Evolutionary conservation across 345 rosid genomes (phyloP).

Genomic region (Brassica rapa): DNA sequence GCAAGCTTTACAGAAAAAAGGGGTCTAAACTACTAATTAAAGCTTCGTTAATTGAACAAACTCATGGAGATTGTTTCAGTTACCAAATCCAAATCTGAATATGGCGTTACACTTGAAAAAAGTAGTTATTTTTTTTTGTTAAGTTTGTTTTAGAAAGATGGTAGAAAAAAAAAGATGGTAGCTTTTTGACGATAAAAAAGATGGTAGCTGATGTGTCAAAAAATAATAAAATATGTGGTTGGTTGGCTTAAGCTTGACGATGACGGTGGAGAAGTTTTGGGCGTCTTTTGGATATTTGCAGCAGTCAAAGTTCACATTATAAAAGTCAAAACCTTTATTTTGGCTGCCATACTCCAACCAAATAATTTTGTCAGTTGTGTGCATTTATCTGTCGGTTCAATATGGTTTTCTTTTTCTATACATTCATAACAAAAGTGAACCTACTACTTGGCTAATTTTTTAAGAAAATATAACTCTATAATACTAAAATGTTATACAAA

Average conservation of each 20-base stretch:
- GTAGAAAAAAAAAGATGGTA: not conserved
- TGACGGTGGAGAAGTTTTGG: slow-evolving; percentile 23
- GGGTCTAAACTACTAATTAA: not conserved
- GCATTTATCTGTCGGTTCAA: slow-evolving; percentile 28
- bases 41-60: not conserved
- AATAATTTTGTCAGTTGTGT: slow-evolving; percentile 27
- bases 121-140: not conserved
- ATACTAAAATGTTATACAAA: not conserved
- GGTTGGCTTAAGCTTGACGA: slow-evolving; percentile 41
- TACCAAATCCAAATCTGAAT: not conserved
- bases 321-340: slow-evolving; percentile 22
- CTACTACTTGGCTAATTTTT: not conserved
- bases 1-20: not conserved
- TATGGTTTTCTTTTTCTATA: not conserved
- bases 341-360: slow-evolving; percentile 33
- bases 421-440: not conserved
- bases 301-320: slow-evolving; percentile 37
- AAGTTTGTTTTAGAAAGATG: not conserved
- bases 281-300: slow-evolving; percentile 10
- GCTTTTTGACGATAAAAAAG: not conserved
- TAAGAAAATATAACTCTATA: not conserved
- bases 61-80: not conserved
- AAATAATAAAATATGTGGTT: slow-evolving; percentile 20
- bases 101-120: slow-evolving; percentile 13
- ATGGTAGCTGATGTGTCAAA: not conserved